Conservation (phyloP, 2,329 filamentous ascomycete genomes). For the Venturiaceae sp. region DNA sequence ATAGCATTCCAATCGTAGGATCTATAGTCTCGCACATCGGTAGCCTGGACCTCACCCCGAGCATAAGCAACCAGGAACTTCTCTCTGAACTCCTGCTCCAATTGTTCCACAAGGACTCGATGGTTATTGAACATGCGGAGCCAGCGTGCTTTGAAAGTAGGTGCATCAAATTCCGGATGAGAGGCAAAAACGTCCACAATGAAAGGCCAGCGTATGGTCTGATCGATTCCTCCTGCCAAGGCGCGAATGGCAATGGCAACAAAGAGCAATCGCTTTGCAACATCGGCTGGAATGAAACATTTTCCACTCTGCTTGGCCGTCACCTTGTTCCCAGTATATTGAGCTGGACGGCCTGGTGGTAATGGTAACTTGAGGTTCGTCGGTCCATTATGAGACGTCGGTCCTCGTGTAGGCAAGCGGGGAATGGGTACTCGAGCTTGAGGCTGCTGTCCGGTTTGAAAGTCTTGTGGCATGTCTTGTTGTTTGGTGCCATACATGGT, state of each 20-base stretch:
- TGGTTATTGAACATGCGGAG: slow-evolving; percentile 26
- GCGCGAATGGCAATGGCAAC: slow-evolving; percentile 7
- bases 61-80: slow-evolving; percentile 35
- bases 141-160: slow-evolving; percentile 28
- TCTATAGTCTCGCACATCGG: slow-evolving; percentile 33
- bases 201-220: not conserved
- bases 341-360: not conserved
- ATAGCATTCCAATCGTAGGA: slow-evolving; percentile 36
- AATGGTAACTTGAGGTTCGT: too few species aligned
- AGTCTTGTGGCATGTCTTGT: not conserved
- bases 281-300: slow-evolving; percentile 1
- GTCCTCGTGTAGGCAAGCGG: not conserved
- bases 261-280: slow-evolving; percentile 1
- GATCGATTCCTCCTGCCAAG: not conserved
- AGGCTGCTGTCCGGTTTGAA: not conserved
- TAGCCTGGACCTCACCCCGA: slow-evolving; percentile 28
- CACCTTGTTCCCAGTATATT: not conserved
- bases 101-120: slow-evolving; percentile 29
- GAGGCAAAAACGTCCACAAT: slow-evolving; percentile 34
- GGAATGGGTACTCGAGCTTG: not conserved
- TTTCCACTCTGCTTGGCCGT: not conserved
- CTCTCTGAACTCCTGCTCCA: slow-evolving; percentile 37
- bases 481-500: not conserved
- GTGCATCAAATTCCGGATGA: slow-evolving; percentile 29
- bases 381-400: not conserved